These are phyloP conservation scores for Chaetomium cochliodes DNA, from an alignment of 495 filamentous ascomycete genomes.

Conservation along the genomic window DNA sequence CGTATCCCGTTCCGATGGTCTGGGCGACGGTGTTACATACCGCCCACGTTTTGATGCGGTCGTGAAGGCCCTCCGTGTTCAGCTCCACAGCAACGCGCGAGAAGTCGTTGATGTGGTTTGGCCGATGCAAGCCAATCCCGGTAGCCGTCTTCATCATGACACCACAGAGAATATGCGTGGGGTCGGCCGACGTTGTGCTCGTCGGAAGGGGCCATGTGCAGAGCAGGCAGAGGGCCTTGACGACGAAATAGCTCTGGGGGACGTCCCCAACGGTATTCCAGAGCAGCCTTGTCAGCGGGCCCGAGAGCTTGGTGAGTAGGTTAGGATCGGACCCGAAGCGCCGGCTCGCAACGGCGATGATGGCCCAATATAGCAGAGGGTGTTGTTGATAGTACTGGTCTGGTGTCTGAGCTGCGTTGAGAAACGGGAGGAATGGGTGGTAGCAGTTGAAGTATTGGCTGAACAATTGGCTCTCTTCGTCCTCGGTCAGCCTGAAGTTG, in stretches of 20 bases:
- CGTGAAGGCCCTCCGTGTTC: conserved; percentile 78
- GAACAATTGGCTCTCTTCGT: conserved; percentile 73
- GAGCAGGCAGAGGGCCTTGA: conserved; percentile 84
- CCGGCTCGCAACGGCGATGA: conserved; percentile 77
- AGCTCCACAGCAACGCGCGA: conserved; percentile 77
- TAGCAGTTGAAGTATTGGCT: conserved; percentile 77
- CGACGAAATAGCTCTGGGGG: conserved; percentile 83
- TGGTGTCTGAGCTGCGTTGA: conserved; percentile 66
- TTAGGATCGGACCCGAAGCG: conserved; percentile 64
- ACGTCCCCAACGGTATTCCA: conserved; percentile 82
- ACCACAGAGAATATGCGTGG: conserved; percentile 85
- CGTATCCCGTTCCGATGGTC: conserved; percentile 84
- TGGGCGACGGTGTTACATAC: conserved; percentile 93
- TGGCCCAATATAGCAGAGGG: conserved; percentile 81
- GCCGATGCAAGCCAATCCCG: conserved; percentile 85
- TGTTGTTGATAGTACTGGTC: conserved; percentile 73
- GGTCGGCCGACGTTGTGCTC: conserved; percentile 80
- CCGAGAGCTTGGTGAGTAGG: conserved; percentile 67
- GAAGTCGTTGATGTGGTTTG: conserved; percentile 88
- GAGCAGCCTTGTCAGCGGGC: conserved; percentile 69
- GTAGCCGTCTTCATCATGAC: conserved; percentile 93
- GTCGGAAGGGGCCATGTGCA: conserved; percentile 91
- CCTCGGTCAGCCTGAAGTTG: conserved; percentile 69
- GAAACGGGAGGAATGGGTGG: conserved; percentile 81
- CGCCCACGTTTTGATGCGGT: conserved; percentile 87